phyloP scores from a whole-genome alignment of 2,329 filamentous ascomycete genomes.

The Monosporascus sp. region DNA sequence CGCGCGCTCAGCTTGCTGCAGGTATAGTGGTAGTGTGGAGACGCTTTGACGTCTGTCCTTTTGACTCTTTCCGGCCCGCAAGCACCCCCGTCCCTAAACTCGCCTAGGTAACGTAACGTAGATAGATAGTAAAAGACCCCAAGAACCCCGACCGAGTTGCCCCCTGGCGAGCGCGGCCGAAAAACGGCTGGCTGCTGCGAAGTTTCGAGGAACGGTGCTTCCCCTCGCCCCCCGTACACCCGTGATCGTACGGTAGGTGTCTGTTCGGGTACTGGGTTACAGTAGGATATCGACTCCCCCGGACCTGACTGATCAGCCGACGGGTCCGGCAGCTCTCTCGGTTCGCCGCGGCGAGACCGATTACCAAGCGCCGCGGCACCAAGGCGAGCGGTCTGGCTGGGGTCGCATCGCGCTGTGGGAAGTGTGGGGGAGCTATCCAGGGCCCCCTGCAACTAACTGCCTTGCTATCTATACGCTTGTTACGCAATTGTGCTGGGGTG shows the following conservation, averaged over 20 bases:
- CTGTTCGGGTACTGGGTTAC: too few species aligned
- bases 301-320: neutral
- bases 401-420: neutral
- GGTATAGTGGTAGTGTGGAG: too few species aligned
- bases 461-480: neutral
- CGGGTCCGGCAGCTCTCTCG: neutral
- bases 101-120: too few species aligned
- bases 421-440: neutral
- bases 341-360: neutral
- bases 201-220: too few species aligned
- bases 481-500: neutral
- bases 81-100: too few species aligned
- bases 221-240: too few species aligned
- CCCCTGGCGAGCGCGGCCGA: neutral
- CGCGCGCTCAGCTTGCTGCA: neutral
- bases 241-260: too few species aligned
- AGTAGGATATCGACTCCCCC: neutral
- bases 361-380: neutral
- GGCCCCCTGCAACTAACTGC: neutral
- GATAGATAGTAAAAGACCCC: neutral
- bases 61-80: too few species aligned
- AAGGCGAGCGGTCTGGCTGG: neutral
- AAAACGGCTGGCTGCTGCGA: neutral
- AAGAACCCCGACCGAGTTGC: too few species aligned
- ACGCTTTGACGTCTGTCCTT: neutral